A percentile compares a stretch with the other conserved stretches of the same genome.
Evolutionary conservation across 176 grass and related monocot genomes (phyloP).

Genomic region (Chloris gayana): DNA sequence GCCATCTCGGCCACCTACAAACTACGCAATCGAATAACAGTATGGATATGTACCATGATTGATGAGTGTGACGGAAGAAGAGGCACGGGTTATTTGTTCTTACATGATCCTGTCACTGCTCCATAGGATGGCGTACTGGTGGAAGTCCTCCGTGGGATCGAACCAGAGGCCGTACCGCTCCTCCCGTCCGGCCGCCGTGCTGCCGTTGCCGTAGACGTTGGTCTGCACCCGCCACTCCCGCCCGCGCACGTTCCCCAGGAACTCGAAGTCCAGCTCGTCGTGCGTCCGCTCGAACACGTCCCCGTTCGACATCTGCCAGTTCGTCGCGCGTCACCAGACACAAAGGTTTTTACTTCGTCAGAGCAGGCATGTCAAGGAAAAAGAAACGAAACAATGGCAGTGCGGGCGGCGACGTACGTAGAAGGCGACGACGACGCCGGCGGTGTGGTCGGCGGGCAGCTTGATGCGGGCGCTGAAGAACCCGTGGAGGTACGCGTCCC

Average conservation of each 20-base stretch:
- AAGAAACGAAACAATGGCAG: not conserved
- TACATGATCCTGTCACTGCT: conserved; percentile 65
- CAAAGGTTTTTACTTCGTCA: not conserved
- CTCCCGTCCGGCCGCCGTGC: conserved; percentile 70
- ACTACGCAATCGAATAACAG: too few species aligned
- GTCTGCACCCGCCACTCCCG: conserved; percentile 84
- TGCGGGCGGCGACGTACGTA: conserved; percentile 43
- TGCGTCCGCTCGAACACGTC: conserved; percentile 87
- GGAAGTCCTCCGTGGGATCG: conserved; percentile 76
- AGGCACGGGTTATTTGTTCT: not conserved
- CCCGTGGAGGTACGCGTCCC: conserved; percentile 64
- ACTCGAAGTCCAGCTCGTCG: conserved; percentile 97
- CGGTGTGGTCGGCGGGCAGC: conserved; percentile 74
- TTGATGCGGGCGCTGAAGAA: conserved; percentile 86
- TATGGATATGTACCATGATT: not conserved
- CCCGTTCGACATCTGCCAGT: conserved; percentile 79
- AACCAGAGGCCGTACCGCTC: conserved; percentile 87
- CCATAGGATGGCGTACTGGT: conserved; percentile 84
- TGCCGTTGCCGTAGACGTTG: conserved; percentile 89
- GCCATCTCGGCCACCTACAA: too few species aligned
- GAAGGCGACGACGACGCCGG: conserved; percentile 90
- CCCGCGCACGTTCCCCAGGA: conserved; percentile 79
- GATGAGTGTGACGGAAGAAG: not conserved
- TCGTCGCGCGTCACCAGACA: not conserved
- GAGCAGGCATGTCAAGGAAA: too few species aligned